A percentile compares a stretch with the other conserved stretches of the same genome.
These are phyloP conservation scores for Tolypocladium ovalisporum DNA, from an alignment of 2,329 filamentous ascomycete genomes.

Conservation along the genomic window DNA sequence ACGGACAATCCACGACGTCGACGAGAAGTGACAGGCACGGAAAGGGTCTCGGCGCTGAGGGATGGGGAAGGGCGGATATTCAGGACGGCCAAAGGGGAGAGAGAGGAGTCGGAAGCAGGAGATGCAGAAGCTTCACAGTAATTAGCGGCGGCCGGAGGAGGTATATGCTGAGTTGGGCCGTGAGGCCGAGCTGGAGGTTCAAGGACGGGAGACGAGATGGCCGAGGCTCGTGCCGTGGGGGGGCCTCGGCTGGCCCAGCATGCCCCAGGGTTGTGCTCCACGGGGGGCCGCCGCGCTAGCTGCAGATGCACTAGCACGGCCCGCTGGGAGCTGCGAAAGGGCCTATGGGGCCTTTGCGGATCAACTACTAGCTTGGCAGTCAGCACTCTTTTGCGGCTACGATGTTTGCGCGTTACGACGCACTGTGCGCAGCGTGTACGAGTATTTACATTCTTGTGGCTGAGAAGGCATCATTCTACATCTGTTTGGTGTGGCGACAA, in stretches of 20 bases:
- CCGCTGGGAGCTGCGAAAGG: background rate
- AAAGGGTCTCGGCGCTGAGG: background rate
- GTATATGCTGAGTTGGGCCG: slow-evolving; percentile 5
- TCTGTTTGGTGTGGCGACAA: too few relatives aligned
- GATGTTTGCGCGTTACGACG: background rate
- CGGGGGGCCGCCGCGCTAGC: background rate
- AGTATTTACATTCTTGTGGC: too few relatives aligned
- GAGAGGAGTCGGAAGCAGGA: background rate
- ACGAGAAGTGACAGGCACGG: background rate
- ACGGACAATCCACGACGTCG: background rate
- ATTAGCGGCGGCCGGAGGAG: background rate
- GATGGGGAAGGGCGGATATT: background rate
- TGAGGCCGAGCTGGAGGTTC: slow-evolving; percentile 1
- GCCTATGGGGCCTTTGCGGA: too few relatives aligned
- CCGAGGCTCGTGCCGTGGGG: slow-evolving; percentile 6
- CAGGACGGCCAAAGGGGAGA: background rate
- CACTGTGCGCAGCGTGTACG: too few relatives aligned
- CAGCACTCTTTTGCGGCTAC: background rate
- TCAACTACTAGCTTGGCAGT: background rate
- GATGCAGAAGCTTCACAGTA: background rate
- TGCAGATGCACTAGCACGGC: background rate
- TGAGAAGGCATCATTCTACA: too few relatives aligned
- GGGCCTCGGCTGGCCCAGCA: slow-evolving; percentile 6
- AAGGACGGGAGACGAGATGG: background rate
- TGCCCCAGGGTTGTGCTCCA: slow-evolving; percentile 6